A percentile compares a stretch with the other conserved stretches of the same genome.
These are phyloP conservation scores for Austroboletus novae-zelandiae DNA, from an alignment of 1,284 basidiomycete genomes.

Conservation along the genomic window DNA sequence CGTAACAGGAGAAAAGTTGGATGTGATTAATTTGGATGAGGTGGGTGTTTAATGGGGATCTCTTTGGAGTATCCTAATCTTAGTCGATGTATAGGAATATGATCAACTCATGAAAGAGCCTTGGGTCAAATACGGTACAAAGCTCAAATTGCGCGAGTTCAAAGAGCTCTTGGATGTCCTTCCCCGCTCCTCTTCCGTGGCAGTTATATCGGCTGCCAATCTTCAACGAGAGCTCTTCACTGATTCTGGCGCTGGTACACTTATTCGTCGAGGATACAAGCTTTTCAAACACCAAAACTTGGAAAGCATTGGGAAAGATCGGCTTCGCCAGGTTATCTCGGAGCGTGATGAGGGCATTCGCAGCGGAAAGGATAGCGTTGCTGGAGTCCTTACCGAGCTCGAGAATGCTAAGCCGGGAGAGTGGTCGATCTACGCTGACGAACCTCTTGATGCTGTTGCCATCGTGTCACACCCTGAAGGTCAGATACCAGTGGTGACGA, in stretches of 20 bases:
- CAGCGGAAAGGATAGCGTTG: conserved; percentile 82
- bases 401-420: conserved; percentile 59
- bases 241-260: conserved; percentile 95
- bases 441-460: conserved; percentile 93
- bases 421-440: conserved; percentile 96
- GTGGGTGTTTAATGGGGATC: conserved; percentile 38
- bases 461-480: conserved; percentile 91
- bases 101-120: conserved; percentile 95
- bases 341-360: conserved; percentile 94
- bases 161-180: conserved; percentile 99
- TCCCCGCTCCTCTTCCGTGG: conserved; percentile 96
- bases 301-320: conserved; percentile 86
- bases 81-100: conserved; percentile 68
- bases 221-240: conserved; percentile 99
- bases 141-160: conserved; percentile 99
- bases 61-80: conserved; percentile 4
- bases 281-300: conserved; percentile 87
- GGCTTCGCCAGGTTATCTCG: conserved; percentile 89
- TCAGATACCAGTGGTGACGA: conserved; percentile 90
- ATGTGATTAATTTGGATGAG: conserved; percentile 97
- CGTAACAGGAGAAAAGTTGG: conserved; percentile 91
- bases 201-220: conserved; percentile 92
- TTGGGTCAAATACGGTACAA: conserved; percentile 99
- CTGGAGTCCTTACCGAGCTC: conserved; percentile 84
- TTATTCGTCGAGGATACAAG: conserved; percentile 97